Conservation (phyloP, 441 rosid genomes). For the Jatropha multifida region DNA sequence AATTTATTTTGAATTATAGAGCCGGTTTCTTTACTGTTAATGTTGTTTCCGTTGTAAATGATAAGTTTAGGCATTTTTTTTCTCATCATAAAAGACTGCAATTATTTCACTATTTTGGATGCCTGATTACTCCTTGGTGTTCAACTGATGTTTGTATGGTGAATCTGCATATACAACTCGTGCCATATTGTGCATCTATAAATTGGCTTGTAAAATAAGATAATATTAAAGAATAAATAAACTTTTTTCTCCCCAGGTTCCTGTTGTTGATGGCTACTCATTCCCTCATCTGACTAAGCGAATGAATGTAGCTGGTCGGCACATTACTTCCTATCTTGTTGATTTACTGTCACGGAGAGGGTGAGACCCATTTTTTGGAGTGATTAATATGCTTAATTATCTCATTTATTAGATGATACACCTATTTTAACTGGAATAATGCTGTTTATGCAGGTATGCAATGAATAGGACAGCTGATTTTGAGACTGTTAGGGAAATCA, state of each 20-base stretch:
- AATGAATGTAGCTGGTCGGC: slow-evolving; percentile 99
- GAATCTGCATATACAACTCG: not conserved
- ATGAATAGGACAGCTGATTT: slow-evolving; percentile 95
- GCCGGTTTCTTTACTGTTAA: not conserved
- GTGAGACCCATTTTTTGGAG: slow-evolving; percentile 42
- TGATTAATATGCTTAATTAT: slow-evolving; percentile 12
- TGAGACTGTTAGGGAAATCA: slow-evolving; percentile 95
- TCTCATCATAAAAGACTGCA: not conserved
- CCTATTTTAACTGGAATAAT: slow-evolving; percentile 11
- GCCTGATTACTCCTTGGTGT: not conserved
- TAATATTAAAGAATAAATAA: slow-evolving; percentile 20
- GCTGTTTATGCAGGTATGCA: slow-evolving; percentile 63
- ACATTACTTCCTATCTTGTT: slow-evolving; percentile 91
- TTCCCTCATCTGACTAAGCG: slow-evolving; percentile 97
- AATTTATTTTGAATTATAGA: not conserved
- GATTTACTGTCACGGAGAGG: slow-evolving; percentile 96
- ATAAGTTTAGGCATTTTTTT: not conserved
- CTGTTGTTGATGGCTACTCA: slow-evolving; percentile 97
- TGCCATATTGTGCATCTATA: not conserved
- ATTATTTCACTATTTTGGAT: not conserved
- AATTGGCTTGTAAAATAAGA: not conserved
- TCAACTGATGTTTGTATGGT: not conserved
- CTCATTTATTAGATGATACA: slow-evolving; percentile 1
- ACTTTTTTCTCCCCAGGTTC: slow-evolving; percentile 51
- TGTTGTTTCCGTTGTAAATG: not conserved